A percentile compares a stretch with the other conserved stretches of the same genome.
These are phyloP conservation scores for Dittrichia graveolens DNA, from an alignment of 129 eudicot genomes.

Conservation along the genomic window DNA sequence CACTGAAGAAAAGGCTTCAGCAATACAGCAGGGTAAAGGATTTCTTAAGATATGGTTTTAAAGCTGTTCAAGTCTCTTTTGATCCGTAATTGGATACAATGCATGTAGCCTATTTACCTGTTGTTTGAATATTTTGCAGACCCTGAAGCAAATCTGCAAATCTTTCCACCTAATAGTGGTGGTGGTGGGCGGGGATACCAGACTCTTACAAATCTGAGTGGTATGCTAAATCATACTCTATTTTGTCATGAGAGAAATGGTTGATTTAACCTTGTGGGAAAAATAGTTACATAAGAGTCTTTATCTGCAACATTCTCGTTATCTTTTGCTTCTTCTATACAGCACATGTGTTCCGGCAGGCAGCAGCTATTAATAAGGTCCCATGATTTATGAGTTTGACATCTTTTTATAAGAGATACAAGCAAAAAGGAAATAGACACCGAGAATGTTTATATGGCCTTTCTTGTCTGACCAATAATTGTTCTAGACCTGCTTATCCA, in stretches of 20 bases:
- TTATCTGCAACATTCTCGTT: constrained; percentile 1
- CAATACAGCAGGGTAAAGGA: constrained; percentile 51
- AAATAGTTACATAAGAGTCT: neutral
- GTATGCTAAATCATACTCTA: constrained; percentile 38
- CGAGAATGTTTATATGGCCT: constrained; percentile 5
- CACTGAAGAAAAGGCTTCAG: constrained; percentile 57
- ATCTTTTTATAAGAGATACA: constrained; percentile 13
- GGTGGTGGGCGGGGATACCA: constrained; percentile 70
- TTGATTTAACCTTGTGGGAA: constrained; percentile 1
- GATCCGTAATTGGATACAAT: neutral
- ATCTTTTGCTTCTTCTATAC: neutral
- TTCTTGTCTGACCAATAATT: neutral
- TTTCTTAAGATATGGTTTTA: constrained; percentile 12
- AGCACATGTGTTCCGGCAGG: neutral
- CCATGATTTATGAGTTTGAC: constrained; percentile 9
- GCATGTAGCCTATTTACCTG: constrained; percentile 14
- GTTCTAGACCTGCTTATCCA: neutral
- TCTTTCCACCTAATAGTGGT: constrained; percentile 74
- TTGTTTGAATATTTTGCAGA: constrained; percentile 48
- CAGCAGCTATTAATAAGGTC: constrained; percentile 9
- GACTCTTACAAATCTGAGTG: constrained; percentile 59
- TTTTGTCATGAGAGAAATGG: constrained; percentile 9
- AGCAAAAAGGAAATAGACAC: constrained; percentile 6
- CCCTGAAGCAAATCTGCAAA: constrained; percentile 80
- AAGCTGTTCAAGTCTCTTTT: neutral